Evolutionary conservation across 2,329 filamentous ascomycete genomes (phyloP), one percentile per base, ranked within the genome.

Genomic region (Trichothecium roseum): DNA sequence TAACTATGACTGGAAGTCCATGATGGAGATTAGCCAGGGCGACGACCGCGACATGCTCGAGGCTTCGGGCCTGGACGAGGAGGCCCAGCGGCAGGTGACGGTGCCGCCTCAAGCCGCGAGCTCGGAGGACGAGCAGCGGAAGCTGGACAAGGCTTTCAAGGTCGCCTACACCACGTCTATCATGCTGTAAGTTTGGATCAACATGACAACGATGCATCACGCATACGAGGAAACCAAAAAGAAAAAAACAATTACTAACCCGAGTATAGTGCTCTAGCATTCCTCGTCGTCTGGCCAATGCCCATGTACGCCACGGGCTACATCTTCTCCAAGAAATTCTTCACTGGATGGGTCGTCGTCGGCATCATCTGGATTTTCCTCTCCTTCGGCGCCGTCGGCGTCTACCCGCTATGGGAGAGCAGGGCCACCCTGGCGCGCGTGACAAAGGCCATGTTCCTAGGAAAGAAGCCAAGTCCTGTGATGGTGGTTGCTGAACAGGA

Each of bases 331-430:
- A 82, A 84, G 64, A 68, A 68, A 17, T 91, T 91, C 65, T 91
- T 89, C 59, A 84, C 81, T 0, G 83, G 83, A 31, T 89, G 83
- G 83, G 74, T 87, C 9, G 68, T 75, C 1, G 74, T 85, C 8
- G 81, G 80, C 8, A 83, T 91, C 37, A 64, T 41, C 30, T 41
- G 39, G 39, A 30, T 41, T 18, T 39, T 38, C 28, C 88, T 82
- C 62, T 88, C 20, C 82, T 62, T 78, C 2, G 65, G 80, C 37
- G 81, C 76, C 8, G 85, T 94, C 0, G 85, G 84, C 0, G 28
- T 94, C 0, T 94, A 81, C 57, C 88, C 88, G 6, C 60, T 91
- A 2, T 91, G 72, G 56, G 85, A 94, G 52, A 84, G 86, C 0
- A 63, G 87, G 2, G 58, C 67, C 37, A 88, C 81, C 37, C 35